A percentile compares a stretch with the other conserved stretches of the same genome.
Evolutionary conservation across 371 early-diverging fungal species (phyloP).

Genomic region (Coemansia sp.): DNA sequence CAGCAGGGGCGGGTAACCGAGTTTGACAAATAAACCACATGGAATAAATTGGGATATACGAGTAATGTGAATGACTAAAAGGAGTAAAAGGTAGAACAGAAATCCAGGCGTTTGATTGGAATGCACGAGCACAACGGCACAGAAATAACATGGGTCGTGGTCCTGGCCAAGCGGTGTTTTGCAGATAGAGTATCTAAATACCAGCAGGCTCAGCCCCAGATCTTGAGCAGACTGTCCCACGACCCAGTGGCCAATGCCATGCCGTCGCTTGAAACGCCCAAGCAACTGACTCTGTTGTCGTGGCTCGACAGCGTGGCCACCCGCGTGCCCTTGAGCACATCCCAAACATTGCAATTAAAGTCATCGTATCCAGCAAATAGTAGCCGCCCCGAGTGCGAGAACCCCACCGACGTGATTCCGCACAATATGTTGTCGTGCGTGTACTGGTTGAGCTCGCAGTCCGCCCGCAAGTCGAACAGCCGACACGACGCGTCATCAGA

Average conservation of each 20-base stretch:
- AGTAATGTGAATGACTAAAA: too few relatives aligned
- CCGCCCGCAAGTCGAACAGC: constrained; percentile 93
- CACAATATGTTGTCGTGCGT: constrained; percentile 92
- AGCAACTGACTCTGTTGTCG: constrained; percentile 94
- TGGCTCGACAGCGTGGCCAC: constrained; percentile 93
- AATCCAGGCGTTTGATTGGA: too few relatives aligned
- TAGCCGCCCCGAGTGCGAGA: constrained; percentile 90
- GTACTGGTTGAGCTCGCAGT: constrained; percentile 92
- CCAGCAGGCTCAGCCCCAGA: constrained; percentile 48
- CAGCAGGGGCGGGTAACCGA: constrained; percentile 37
- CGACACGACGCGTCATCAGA: constrained; percentile 97
- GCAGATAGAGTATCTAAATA: too few relatives aligned
- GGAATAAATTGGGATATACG: too few relatives aligned
- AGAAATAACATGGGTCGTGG: not conserved
- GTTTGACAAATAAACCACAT: constrained; percentile 27
- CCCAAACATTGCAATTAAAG: constrained; percentile 97
- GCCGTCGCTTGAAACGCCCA: constrained; percentile 93
- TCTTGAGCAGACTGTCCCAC: constrained; percentile 94
- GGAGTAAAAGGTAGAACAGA: too few relatives aligned
- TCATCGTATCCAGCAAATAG: constrained; percentile 98
- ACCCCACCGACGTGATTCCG: constrained; percentile 95
- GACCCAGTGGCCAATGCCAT: constrained; percentile 97
- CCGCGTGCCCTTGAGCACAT: constrained; percentile 90
- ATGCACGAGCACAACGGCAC: not conserved
- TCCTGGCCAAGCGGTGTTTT: not conserved